These are phyloP conservation scores for Aurifilum marmelostoma DNA, from an alignment of 2,329 filamentous ascomycete genomes.

Conservation along the genomic window DNA sequence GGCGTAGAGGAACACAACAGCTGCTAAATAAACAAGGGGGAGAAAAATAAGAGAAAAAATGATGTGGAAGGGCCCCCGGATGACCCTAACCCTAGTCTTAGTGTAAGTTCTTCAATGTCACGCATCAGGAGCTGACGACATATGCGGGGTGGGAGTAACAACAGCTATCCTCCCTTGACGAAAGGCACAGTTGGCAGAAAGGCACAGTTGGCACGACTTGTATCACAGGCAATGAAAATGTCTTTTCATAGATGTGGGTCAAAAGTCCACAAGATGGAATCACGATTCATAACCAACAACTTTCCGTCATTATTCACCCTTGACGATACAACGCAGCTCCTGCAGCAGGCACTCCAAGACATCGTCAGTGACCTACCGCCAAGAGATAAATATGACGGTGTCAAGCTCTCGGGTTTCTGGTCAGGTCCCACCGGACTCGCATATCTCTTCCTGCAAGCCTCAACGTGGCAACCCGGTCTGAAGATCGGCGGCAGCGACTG, in stretches of 20 bases:
- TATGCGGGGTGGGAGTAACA: background rate
- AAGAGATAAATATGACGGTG: slow-evolving; percentile 38
- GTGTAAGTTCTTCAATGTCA: too few relatives aligned
- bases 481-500: slow-evolving; percentile 46
- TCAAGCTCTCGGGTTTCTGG: slow-evolving; percentile 52
- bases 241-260: too few relatives aligned
- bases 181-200: too few relatives aligned
- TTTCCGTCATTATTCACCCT: slow-evolving; percentile 37
- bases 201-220: background rate
- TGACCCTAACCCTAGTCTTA: too few relatives aligned
- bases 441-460: slow-evolving; percentile 57
- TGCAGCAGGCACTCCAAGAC: slow-evolving; percentile 42
- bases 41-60: too few relatives aligned
- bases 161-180: background rate
- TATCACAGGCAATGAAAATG: background rate
- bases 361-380: slow-evolving; percentile 44
- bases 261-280: slow-evolving; percentile 8
- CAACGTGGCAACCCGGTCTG: slow-evolving; percentile 47
- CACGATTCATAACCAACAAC: slow-evolving; percentile 41
- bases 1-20: too few relatives aligned
- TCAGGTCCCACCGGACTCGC: slow-evolving; percentile 59
- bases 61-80: too few relatives aligned
- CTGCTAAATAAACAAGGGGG: too few relatives aligned
- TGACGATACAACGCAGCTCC: slow-evolving; percentile 36
- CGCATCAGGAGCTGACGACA: background rate